These are phyloP conservation scores for Blastomyces silverae DNA, from an alignment of 2,329 filamentous ascomycete species.

Conservation along the genomic window DNA sequence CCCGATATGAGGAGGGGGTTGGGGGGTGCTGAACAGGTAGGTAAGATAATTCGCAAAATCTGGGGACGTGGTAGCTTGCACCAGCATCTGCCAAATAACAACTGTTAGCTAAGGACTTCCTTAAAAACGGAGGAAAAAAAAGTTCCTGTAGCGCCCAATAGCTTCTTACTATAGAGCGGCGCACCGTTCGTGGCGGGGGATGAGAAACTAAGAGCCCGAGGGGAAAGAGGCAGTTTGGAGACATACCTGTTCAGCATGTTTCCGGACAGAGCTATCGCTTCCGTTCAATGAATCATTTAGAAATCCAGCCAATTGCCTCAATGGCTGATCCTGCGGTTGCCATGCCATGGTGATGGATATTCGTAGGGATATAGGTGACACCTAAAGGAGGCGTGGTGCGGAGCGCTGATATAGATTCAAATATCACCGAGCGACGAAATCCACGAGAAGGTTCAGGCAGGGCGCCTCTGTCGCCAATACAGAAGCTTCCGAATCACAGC, in stretches of 20 bases:
- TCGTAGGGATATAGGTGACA: neutral
- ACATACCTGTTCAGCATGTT: conserved; percentile 79
- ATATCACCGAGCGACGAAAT: neutral
- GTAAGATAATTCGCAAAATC: conserved; percentile 97
- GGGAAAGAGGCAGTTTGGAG: conserved; percentile 28
- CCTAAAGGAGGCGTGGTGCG: neutral
- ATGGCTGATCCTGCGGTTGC: conserved; percentile 80
- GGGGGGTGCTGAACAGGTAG: conserved; percentile 72
- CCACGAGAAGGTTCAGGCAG: neutral
- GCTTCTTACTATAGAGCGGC: neutral
- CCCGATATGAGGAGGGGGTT: conserved; percentile 51
- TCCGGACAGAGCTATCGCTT: conserved; percentile 70
- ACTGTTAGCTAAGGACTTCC: neutral
- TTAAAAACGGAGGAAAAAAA: neutral
- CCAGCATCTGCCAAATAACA: conserved; percentile 64
- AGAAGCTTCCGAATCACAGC: neutral
- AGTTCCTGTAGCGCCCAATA: neutral
- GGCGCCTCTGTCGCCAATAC: neutral
- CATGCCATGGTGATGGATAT: conserved; percentile 62
- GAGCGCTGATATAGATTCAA: neutral
- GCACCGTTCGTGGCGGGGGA: neutral
- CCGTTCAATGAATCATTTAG: conserved; percentile 88
- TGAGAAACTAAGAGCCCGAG: neutral
- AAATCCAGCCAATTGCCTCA: conserved; percentile 82
- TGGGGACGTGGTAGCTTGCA: conserved; percentile 76